A percentile compares a stretch with the other conserved stretches of the same genome.
phyloP scores from a whole-genome alignment of 2,329 filamentous ascomycete species.

The Didymella sp. region DNA sequence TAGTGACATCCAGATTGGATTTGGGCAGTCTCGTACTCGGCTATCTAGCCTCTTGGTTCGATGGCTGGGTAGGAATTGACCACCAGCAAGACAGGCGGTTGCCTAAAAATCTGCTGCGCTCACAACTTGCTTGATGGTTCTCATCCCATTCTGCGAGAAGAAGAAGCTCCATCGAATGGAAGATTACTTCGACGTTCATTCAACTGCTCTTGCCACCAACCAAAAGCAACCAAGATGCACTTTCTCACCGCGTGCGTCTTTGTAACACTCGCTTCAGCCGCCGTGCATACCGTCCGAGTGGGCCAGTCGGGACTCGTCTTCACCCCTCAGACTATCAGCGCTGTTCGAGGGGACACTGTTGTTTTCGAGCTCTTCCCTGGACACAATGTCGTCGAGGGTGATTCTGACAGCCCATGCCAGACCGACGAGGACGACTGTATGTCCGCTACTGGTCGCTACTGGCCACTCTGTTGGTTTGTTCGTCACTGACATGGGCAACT shows the following conservation, averaged over 20 bases:
- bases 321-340: slow-evolving; percentile 21
- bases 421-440: slow-evolving; percentile 18
- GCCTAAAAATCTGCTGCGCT: slow-evolving; percentile 2
- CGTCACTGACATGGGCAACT: background rate
- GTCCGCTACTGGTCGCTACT: background rate
- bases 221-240: background rate
- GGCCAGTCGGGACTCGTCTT: slow-evolving; percentile 19
- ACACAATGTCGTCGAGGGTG: slow-evolving; percentile 26
- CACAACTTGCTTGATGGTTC: slow-evolving; percentile 4
- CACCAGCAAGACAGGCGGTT: background rate
- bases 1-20: background rate
- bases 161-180: background rate
- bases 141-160: background rate
- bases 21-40: background rate
- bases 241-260: background rate
- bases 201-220: background rate
- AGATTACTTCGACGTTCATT: background rate
- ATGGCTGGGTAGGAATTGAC: slow-evolving; percentile 10
- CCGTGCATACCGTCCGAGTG: slow-evolving; percentile 26
- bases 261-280: slow-evolving; percentile 13
- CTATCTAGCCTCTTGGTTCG: background rate
- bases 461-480: background rate
- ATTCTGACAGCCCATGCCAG: slow-evolving; percentile 24
- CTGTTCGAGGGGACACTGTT: slow-evolving; percentile 24
- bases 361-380: slow-evolving; percentile 24